Conservation (phyloP, 805 yeast species). For the Sugiyamaella valdiviana region DNA sequence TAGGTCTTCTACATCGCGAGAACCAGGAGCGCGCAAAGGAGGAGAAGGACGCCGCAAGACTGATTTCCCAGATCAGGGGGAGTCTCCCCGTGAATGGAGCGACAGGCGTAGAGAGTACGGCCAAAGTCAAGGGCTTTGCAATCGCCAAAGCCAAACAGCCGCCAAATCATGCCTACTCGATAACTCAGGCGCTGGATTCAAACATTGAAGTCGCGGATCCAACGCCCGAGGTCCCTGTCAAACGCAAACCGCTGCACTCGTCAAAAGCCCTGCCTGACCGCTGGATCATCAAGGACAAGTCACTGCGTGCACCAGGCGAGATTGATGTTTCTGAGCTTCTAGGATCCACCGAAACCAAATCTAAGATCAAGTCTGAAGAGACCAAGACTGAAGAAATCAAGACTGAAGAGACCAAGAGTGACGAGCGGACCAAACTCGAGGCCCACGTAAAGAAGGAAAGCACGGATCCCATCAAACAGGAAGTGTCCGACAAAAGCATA, state of each 20-base stretch:
- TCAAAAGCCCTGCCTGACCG: slow-evolving; percentile 5
- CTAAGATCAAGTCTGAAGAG: not conserved
- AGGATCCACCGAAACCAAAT: not conserved
- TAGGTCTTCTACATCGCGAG: slow-evolving; percentile 27
- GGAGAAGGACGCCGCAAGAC: slow-evolving; percentile 18
- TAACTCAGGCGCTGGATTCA: slow-evolving; percentile 7
- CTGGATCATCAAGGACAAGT: slow-evolving; percentile 7
- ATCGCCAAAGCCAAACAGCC: slow-evolving; percentile 6
- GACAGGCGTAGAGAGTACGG: too few species aligned
- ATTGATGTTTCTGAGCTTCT: not conserved
- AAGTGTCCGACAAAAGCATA: too few species aligned
- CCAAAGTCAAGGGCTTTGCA: slow-evolving; percentile 7
- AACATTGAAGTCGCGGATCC: slow-evolving; percentile 9
- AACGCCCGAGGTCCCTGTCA: slow-evolving; percentile 1
- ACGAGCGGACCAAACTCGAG: too few species aligned
- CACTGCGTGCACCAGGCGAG: not conserved
- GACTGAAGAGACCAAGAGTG: not conserved
- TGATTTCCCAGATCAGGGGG: slow-evolving; percentile 15
- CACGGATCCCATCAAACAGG: too few species aligned
- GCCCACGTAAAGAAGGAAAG: too few species aligned
- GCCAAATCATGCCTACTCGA: slow-evolving; percentile 7
- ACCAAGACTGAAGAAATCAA: not conserved
- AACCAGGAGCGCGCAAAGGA: slow-evolving; percentile 21
- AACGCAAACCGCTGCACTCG: slow-evolving; percentile 1
- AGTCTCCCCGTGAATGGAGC: slow-evolving; percentile 4